phyloP scores from a whole-genome alignment of 352 stramenopile species.

The Globisporangium perplexum region DNA sequence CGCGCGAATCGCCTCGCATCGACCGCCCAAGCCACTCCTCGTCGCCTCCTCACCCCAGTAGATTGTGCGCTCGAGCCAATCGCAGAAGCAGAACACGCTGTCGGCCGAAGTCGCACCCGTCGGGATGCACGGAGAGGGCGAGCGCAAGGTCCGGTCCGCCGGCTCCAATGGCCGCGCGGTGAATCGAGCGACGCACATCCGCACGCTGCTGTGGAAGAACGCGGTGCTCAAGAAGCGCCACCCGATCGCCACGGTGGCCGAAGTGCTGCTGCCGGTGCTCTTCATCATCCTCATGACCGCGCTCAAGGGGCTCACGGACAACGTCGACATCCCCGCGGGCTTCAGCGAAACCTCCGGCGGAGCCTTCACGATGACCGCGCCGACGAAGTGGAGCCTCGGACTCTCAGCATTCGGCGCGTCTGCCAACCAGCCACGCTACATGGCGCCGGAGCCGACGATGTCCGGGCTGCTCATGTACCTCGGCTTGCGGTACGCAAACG shows the following conservation, averaged over 20 bases:
- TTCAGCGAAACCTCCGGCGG: slow-evolving; percentile 32
- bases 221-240: slow-evolving; percentile 70
- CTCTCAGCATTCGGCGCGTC: slow-evolving; percentile 4
- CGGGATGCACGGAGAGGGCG: not conserved
- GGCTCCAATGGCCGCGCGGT: not conserved
- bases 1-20: no score
- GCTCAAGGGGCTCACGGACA: slow-evolving; percentile 44
- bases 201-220: slow-evolving; percentile 72
- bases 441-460: slow-evolving; percentile 43
- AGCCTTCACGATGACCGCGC: slow-evolving; percentile 3
- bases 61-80: not conserved
- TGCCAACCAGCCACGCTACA: slow-evolving; percentile 21
- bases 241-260: slow-evolving; percentile 35
- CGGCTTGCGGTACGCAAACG: slow-evolving; percentile 20
- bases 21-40: no score
- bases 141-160: not conserved
- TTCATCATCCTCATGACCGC: slow-evolving; percentile 59
- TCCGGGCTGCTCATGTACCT: slow-evolving; percentile 47
- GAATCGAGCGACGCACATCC: slow-evolving; percentile 17
- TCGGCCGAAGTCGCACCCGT: not conserved
- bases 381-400: not conserved
- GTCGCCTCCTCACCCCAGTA: not conserved
- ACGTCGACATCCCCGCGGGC: slow-evolving; percentile 52
- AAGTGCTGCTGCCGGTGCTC: slow-evolving; percentile 55
- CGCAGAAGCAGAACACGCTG: not conserved